Evolutionary conservation across 2,329 filamentous ascomycete genomes (phyloP).

Genomic region (Calonectria multiphialidica): DNA sequence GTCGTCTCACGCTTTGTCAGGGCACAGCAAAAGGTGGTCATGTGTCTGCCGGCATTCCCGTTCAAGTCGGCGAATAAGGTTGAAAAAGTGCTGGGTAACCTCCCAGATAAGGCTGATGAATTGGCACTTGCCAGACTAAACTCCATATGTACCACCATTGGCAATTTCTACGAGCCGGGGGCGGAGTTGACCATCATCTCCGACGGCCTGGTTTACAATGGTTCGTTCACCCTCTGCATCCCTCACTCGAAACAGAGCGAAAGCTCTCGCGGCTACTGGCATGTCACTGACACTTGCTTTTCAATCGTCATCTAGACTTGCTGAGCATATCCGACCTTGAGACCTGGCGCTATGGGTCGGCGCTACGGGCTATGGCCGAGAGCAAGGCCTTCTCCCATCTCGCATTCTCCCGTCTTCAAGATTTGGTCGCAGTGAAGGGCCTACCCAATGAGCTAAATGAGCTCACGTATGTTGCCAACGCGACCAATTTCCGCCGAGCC

Average conservation of each 20-base stretch:
- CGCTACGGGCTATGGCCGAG: conserved; percentile 52
- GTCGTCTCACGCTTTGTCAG: too few species aligned
- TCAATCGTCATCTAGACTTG: conserved; percentile 52
- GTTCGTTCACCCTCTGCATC: conserved; percentile 49
- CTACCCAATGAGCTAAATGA: not conserved
- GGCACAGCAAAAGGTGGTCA: too few species aligned
- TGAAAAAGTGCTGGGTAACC: conserved; percentile 44
- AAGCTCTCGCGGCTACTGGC: too few species aligned
- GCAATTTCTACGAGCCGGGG: conserved; percentile 42
- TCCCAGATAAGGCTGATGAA: conserved; percentile 49
- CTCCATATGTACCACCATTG: conserved; percentile 43
- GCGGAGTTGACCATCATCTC: conserved; percentile 58
- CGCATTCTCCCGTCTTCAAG: conserved; percentile 57
- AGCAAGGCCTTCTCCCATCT: conserved; percentile 55
- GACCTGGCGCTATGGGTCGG: conserved; percentile 62
- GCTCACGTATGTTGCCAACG: not conserved
- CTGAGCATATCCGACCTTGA: conserved; percentile 60
- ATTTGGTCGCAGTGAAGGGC: not conserved
- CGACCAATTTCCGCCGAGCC: not conserved
- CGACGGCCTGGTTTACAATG: conserved; percentile 67
- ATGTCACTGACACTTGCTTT: not conserved
- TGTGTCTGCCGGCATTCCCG: conserved; percentile 47
- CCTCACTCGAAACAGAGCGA: too few species aligned
- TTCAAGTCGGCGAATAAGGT: too few species aligned
- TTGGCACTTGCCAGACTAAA: conserved; percentile 42